These are phyloP conservation scores for Nelumbo lutea DNA, from an alignment of 164 flowering plant species.

Conservation along the genomic window DNA sequence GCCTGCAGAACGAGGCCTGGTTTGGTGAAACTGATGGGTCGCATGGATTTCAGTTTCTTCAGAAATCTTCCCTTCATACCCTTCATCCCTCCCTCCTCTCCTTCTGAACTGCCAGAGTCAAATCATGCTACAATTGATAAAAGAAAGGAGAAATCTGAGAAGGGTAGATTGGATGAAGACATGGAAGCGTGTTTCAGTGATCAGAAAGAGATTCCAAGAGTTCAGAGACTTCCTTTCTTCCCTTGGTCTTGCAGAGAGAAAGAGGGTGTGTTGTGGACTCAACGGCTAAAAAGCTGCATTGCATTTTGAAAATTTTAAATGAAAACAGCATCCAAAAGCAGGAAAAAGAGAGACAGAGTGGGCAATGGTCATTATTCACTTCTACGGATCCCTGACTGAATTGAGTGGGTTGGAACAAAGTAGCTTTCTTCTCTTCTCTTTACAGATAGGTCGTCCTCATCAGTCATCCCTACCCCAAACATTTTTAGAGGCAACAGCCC, in stretches of 20 bases:
- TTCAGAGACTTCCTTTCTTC: background rate
- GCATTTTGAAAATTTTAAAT: conserved; percentile 12
- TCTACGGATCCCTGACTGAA: background rate
- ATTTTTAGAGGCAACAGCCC: too few relatives aligned
- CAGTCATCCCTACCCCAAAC: too few relatives aligned
- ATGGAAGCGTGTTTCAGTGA: background rate
- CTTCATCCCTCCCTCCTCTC: conserved; percentile 33
- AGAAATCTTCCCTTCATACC: conserved; percentile 64
- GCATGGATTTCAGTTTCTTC: conserved; percentile 68
- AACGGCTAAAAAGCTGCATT: conserved; percentile 23
- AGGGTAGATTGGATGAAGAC: background rate
- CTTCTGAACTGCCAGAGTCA: background rate
- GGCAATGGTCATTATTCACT: conserved; percentile 19
- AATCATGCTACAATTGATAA: background rate
- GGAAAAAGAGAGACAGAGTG: background rate
- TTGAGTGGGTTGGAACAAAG: background rate
- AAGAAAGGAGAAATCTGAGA: background rate
- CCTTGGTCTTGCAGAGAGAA: background rate
- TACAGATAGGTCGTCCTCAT: too few relatives aligned
- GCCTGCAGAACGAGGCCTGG: conserved; percentile 54
- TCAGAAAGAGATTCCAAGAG: conserved; percentile 2
- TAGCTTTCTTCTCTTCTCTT: too few relatives aligned
- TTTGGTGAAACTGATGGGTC: conserved; percentile 43
- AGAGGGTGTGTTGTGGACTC: conserved; percentile 1
- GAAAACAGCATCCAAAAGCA: background rate